phyloP scores from a whole-genome alignment of 2,329 filamentous ascomycete species.

The Trichoderma sp. region DNA sequence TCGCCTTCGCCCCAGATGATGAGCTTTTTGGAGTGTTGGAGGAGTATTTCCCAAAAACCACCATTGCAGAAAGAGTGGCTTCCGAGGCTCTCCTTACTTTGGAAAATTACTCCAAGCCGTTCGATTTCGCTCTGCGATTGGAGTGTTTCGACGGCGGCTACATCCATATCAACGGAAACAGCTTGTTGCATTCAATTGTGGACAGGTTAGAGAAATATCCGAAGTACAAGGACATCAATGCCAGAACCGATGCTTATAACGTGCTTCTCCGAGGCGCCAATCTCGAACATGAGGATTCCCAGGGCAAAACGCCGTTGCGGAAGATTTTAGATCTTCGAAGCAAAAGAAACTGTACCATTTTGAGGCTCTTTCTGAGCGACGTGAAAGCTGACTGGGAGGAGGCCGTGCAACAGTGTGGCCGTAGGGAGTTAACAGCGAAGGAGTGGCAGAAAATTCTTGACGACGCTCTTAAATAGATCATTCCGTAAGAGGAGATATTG shows the following conservation, averaged over 20 bases:
- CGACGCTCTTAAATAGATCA: background rate
- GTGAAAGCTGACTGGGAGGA: background rate
- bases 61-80: background rate
- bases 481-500: background rate
- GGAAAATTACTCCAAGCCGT: background rate
- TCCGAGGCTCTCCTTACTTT: background rate
- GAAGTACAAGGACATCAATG: background rate
- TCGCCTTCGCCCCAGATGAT: background rate
- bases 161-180: background rate
- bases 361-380: background rate
- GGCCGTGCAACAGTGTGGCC: background rate
- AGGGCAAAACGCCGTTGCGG: background rate
- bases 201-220: background rate
- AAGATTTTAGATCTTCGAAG: background rate
- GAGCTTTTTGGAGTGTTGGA: background rate
- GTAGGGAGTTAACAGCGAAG: background rate
- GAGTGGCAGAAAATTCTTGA: background rate
- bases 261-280: background rate
- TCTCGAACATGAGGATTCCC: background rate
- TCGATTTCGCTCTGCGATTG: background rate
- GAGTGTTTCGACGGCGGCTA: conserved; percentile 12
- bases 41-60: background rate
- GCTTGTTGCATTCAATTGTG: conserved; percentile 19
- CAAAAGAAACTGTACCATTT: background rate
- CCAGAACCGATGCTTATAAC: background rate